Conservation (phyloP, 1,284 basidiomycete species). For the Termitomyces sp. region DNA sequence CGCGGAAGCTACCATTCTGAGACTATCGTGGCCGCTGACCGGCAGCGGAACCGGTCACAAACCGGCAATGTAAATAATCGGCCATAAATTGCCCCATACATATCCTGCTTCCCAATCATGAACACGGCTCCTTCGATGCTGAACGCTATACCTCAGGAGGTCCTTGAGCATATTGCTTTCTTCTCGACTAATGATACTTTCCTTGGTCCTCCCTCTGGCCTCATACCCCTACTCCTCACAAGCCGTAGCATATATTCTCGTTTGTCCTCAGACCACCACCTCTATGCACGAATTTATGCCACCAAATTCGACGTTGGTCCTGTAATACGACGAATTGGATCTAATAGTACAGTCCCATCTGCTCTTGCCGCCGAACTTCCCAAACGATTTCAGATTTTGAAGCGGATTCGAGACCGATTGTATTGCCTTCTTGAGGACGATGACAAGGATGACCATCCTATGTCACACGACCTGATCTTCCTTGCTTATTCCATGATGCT, state of each 20-base stretch:
- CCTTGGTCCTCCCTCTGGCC: slow-evolving; percentile 47
- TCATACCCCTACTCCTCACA: slow-evolving; percentile 50
- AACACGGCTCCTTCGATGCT: slow-evolving; percentile 15
- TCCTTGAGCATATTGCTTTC: slow-evolving; percentile 66
- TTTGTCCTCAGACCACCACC: slow-evolving; percentile 49
- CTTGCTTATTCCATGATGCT: slow-evolving; percentile 70
- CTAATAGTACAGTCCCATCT: slow-evolving; percentile 32
- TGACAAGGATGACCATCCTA: slow-evolving; percentile 21
- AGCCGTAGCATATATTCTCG: slow-evolving; percentile 47
- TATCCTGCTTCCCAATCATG: slow-evolving; percentile 7
- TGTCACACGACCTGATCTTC: slow-evolving; percentile 48
- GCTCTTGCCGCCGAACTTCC: slow-evolving; percentile 53
- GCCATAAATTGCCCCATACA: neutral
- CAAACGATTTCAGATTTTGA: slow-evolving; percentile 48
- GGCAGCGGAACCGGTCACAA: slow-evolving; percentile 5
- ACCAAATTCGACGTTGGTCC: slow-evolving; percentile 64
- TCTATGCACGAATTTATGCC: slow-evolving; percentile 69
- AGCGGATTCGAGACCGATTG: slow-evolving; percentile 41
- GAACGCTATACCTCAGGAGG: slow-evolving; percentile 56
- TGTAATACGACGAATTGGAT: slow-evolving; percentile 48
- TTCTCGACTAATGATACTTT: slow-evolving; percentile 43
- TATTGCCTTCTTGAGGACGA: slow-evolving; percentile 28
- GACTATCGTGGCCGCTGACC: slow-evolving; percentile 5
- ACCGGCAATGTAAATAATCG: slow-evolving; percentile 8
- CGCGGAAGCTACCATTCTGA: too few relatives aligned